Percentiles rank a stretch among this genome's conserved stretches.
These are phyloP conservation scores for Populus hybrid DNA, from an alignment of 441 rosid genomes.

Conservation along the genomic window DNA sequence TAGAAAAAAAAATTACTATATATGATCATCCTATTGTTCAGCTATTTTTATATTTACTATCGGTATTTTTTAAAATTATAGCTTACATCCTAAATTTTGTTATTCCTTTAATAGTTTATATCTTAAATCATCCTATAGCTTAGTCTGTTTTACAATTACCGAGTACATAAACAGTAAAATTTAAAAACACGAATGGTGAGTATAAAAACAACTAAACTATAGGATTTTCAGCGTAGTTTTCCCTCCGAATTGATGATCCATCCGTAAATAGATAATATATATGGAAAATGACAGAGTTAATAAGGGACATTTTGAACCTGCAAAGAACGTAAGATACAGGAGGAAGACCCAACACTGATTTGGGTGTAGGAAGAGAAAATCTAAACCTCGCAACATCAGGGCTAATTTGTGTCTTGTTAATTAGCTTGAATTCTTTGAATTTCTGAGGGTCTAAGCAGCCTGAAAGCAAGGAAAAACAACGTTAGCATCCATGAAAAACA, in stretches of 20 bases:
- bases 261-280: neutral
- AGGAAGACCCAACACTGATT: conserved; percentile 29
- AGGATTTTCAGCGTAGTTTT: neutral
- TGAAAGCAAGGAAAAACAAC: neutral
- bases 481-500: neutral
- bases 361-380: conserved; percentile 27
- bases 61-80: no score
- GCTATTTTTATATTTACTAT: no score
- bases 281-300: neutral
- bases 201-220: neutral
- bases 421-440: conserved; percentile 31
- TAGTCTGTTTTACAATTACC: no score
- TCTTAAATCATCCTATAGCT: no score
- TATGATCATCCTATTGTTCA: no score
- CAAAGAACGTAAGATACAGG: conserved; percentile 23
- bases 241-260: no score
- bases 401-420: conserved; percentile 21
- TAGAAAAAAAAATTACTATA: no score
- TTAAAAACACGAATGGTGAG: no score
- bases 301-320: conserved; percentile 16
- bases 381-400: conserved; percentile 29
- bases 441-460: conserved; percentile 30
- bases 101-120: no score
- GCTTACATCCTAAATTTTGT: no score
- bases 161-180: no score